Conservation (phyloP, 371 early-diverging fungal species). For the Antonospora locustae region DNA sequence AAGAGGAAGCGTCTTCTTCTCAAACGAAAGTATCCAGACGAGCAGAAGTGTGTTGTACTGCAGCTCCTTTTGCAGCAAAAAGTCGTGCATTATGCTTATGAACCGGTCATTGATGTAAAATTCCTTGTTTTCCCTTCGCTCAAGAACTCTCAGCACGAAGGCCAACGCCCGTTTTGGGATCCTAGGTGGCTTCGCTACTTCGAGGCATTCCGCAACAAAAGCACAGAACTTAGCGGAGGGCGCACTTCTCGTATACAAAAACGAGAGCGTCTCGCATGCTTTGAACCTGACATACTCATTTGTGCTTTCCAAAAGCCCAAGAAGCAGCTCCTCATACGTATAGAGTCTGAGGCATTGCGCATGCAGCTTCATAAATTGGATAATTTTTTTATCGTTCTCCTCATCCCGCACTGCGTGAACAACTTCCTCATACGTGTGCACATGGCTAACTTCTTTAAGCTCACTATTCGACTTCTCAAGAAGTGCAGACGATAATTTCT, state of each 20-base stretch:
- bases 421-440: too few relatives aligned
- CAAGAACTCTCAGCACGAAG: conserved; percentile 27
- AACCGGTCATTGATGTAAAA: conserved; percentile 29
- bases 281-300: conserved; percentile 38
- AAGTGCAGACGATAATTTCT: conserved; percentile 14
- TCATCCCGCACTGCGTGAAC: too few relatives aligned
- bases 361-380: too few relatives aligned
- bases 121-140: conserved; percentile 10
- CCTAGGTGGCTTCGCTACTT: conserved; percentile 28
- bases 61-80: conserved; percentile 28
- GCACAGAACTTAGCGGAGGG: conserved; percentile 31
- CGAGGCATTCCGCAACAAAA: conserved; percentile 26
- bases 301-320: conserved; percentile 21
- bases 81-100: conserved; percentile 19
- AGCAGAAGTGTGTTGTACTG: conserved; percentile 45
- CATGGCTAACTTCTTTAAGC: too few relatives aligned
- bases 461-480: too few relatives aligned
- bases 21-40: conserved; percentile 43
- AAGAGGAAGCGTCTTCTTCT: conserved; percentile 1
- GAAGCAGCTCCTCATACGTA: conserved; percentile 25
- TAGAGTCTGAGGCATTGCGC: too few relatives aligned
- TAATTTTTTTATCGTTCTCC: too few relatives aligned
- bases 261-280: conserved; percentile 35
- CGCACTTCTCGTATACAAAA: conserved; percentile 18
- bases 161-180: conserved; percentile 37